Evolutionary conservation across 176 grass and related monocot species (phyloP).

Genomic region (Guadua angustifolia): DNA sequence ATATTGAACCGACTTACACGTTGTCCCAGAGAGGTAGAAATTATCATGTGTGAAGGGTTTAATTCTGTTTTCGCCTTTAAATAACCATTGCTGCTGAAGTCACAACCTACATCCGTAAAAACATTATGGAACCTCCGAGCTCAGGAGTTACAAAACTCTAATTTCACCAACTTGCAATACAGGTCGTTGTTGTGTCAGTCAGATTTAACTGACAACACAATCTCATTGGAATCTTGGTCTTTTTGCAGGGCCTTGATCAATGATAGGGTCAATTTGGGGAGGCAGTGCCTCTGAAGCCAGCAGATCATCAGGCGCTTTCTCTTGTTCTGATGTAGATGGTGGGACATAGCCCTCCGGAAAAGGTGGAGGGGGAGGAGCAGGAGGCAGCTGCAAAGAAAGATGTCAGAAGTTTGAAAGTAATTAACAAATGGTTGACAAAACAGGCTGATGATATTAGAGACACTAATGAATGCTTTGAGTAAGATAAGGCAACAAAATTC

Average conservation of each 20-base stretch:
- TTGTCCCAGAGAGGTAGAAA: neutral
- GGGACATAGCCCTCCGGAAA: slow-evolving; percentile 91
- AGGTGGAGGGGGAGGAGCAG: slow-evolving; percentile 80
- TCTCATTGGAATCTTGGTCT: slow-evolving; percentile 71
- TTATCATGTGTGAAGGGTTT: neutral
- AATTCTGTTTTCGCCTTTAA: neutral
- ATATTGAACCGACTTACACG: neutral
- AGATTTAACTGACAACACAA: slow-evolving; percentile 19
- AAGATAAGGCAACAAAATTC: neutral
- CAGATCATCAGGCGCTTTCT: slow-evolving; percentile 70
- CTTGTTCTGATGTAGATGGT: slow-evolving; percentile 58
- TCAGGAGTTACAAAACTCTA: neutral
- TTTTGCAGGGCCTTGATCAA: slow-evolving; percentile 97
- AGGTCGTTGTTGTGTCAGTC: neutral
- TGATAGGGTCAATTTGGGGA: slow-evolving; percentile 72
- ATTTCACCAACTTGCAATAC: neutral
- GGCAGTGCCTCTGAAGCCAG: slow-evolving; percentile 57
- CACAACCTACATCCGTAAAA: neutral
- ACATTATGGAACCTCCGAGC: neutral
- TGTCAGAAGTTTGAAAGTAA: neutral
- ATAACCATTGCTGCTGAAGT: neutral
- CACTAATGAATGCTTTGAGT: neutral
- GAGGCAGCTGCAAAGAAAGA: slow-evolving; percentile 58
- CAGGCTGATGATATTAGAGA: neutral
- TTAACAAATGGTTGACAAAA: neutral